These are phyloP conservation scores for Aspergillus bridgeri DNA, from an alignment of 495 filamentous ascomycete genomes.

Conservation along the genomic window DNA sequence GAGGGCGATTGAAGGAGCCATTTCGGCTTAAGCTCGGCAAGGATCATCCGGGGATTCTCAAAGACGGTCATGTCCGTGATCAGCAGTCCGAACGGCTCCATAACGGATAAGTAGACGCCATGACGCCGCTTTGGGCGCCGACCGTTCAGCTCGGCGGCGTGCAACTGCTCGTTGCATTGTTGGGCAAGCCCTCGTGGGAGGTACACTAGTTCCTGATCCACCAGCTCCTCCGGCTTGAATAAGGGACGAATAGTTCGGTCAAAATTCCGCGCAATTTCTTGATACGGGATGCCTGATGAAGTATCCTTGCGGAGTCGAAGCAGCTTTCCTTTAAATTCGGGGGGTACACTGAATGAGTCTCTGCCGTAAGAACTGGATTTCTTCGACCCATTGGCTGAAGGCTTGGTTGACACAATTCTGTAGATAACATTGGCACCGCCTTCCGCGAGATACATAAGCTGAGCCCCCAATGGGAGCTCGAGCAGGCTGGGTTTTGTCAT, in stretches of 20 bases:
- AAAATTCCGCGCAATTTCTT: slow-evolving; percentile 55
- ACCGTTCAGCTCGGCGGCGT: slow-evolving; percentile 26
- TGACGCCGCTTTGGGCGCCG: slow-evolving; percentile 43
- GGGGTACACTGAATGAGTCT: slow-evolving; percentile 20
- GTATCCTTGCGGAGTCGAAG: slow-evolving; percentile 65
- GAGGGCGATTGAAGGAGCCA: slow-evolving; percentile 84
- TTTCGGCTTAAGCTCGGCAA: slow-evolving; percentile 89
- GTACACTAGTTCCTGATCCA: slow-evolving; percentile 56
- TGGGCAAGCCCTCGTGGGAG: slow-evolving; percentile 45
- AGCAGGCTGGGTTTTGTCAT: slow-evolving; percentile 39
- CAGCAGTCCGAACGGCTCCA: slow-evolving; percentile 62
- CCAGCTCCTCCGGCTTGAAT: slow-evolving; percentile 54
- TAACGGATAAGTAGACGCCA: slow-evolving; percentile 56
- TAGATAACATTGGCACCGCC: slow-evolving; percentile 74
- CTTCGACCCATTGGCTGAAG: not conserved
- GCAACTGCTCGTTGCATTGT: slow-evolving; percentile 51
- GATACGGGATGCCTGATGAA: slow-evolving; percentile 50
- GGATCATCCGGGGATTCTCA: slow-evolving; percentile 37
- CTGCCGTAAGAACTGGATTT: slow-evolving; percentile 5
- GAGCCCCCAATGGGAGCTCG: slow-evolving; percentile 41
- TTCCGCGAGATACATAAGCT: slow-evolving; percentile 56
- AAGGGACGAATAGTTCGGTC: slow-evolving; percentile 54
- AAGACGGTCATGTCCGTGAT: slow-evolving; percentile 75
- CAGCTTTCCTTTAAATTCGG: slow-evolving; percentile 45
- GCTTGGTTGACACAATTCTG: slow-evolving; percentile 39